Evolutionary conservation across 345 rosid species (phyloP).

Genomic region (Raphanus sativus): DNA sequence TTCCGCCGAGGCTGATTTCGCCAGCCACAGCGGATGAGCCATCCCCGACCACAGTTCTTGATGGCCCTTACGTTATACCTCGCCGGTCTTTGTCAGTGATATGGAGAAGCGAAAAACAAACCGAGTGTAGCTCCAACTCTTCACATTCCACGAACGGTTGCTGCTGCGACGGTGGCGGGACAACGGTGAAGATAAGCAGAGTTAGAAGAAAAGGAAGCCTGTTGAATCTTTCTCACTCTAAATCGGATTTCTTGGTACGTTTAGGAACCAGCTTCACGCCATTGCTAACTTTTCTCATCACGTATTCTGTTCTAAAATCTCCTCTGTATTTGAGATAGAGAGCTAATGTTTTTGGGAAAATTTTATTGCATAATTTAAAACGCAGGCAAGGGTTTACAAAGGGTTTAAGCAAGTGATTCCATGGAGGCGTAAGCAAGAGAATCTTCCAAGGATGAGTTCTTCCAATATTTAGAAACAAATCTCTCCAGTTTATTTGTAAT

Average conservation of each 20-base stretch:
- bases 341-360: neutral
- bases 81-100: constrained; percentile 38
- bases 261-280: neutral
- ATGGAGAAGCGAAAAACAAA: constrained; percentile 33
- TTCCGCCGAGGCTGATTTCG: constrained; percentile 64
- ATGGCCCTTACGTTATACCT: constrained; percentile 50
- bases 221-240: constrained; percentile 38
- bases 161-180: constrained; percentile 5
- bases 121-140: constrained; percentile 26
- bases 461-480: constrained; percentile 17
- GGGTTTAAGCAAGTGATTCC: constrained; percentile 63
- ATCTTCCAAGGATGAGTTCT: constrained; percentile 25
- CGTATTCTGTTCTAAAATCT: neutral
- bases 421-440: constrained; percentile 56
- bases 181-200: constrained; percentile 55
- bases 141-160: constrained; percentile 21
- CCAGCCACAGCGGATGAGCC: constrained; percentile 1
- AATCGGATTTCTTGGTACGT: constrained; percentile 54
- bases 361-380: neutral
- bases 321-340: neutral
- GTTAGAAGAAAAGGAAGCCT: constrained; percentile 54
- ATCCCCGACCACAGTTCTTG: constrained; percentile 62
- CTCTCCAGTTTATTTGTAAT: neutral
- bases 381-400: constrained; percentile 60
- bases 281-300: neutral